These are phyloP conservation scores for Porcisia hertigi DNA, from an alignment of 208 protist genomes.

Conservation along the genomic window DNA sequence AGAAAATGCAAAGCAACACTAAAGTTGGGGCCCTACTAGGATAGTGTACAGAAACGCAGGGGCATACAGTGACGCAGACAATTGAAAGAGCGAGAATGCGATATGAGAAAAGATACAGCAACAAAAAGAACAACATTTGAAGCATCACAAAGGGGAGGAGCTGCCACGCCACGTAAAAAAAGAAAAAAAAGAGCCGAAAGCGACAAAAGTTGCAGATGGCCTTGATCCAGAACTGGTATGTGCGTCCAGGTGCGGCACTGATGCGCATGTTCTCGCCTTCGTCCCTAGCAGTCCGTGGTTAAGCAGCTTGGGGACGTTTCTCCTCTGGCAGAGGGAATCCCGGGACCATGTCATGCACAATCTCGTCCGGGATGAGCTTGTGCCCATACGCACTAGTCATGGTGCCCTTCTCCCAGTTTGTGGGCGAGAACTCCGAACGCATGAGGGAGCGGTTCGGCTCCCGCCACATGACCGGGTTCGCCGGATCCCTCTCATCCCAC, in stretches of 20 bases:
- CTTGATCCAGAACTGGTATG: not conserved
- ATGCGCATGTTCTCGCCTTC: not conserved
- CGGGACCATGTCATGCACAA: conserved; percentile 88
- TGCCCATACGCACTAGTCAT: conserved; percentile 85
- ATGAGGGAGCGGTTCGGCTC: conserved; percentile 91
- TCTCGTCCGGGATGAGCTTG: conserved; percentile 86
- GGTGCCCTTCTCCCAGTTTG: conserved; percentile 86
- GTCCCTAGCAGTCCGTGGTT: not conserved
- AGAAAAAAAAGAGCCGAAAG: not conserved
- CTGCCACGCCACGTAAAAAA: not conserved
- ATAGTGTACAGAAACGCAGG: not conserved
- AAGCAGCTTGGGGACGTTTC: conserved; percentile 58
- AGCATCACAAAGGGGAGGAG: not conserved
- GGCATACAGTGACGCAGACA: not conserved
- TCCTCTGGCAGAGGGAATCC: conserved; percentile 89
- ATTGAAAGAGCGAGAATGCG: not conserved
- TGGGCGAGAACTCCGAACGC: conserved; percentile 87
- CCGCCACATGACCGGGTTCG: conserved; percentile 87
- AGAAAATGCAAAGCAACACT: not conserved
- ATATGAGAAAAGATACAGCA: conserved; percentile 1
- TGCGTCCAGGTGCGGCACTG: not conserved
- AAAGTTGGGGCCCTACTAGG: not conserved
- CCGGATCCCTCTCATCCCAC: conserved; percentile 89
- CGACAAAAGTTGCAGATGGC: not conserved
- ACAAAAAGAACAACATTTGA: not conserved